phyloP scores from a whole-genome alignment of 164 flowering plant species.

The Magnolia sinica region DNA sequence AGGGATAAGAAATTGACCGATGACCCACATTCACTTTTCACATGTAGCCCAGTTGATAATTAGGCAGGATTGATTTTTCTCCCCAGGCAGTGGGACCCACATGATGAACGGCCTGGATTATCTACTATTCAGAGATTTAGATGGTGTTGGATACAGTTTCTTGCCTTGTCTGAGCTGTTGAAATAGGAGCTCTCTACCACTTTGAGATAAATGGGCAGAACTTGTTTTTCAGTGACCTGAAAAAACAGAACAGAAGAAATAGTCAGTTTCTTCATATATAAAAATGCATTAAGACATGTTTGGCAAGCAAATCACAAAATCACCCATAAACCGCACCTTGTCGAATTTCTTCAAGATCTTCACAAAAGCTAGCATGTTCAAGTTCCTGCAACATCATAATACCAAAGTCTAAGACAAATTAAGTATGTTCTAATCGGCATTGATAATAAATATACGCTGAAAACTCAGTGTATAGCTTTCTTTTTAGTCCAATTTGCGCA shows the following conservation, averaged over 20 bases:
- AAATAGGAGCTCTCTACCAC: slow-evolving; percentile 94
- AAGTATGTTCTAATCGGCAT: not conserved
- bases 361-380: slow-evolving; percentile 94
- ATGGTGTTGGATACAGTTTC: not conserved
- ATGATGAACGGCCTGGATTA: not conserved
- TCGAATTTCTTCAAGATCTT: slow-evolving; percentile 96
- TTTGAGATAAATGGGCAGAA: slow-evolving; percentile 76
- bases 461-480: not conserved
- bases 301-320: not conserved
- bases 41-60: not conserved
- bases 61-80: not conserved
- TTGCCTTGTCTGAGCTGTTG: slow-evolving; percentile 92
- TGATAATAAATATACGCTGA: not conserved
- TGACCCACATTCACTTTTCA: not conserved
- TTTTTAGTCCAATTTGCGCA: not conserved
- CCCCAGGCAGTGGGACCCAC: not conserved
- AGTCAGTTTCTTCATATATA: not conserved
- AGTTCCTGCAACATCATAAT: slow-evolving; percentile 46
- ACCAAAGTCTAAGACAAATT: not conserved
- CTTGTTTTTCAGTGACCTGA: slow-evolving; percentile 85
- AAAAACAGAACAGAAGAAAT: slow-evolving; percentile 4
- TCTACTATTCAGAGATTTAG: not conserved
- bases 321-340: slow-evolving; percentile 47
- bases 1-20: not conserved
- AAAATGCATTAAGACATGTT: not conserved